Conservation (phyloP, 2,329 filamentous ascomycete genomes). For the Dothideomycetes sp. region DNA sequence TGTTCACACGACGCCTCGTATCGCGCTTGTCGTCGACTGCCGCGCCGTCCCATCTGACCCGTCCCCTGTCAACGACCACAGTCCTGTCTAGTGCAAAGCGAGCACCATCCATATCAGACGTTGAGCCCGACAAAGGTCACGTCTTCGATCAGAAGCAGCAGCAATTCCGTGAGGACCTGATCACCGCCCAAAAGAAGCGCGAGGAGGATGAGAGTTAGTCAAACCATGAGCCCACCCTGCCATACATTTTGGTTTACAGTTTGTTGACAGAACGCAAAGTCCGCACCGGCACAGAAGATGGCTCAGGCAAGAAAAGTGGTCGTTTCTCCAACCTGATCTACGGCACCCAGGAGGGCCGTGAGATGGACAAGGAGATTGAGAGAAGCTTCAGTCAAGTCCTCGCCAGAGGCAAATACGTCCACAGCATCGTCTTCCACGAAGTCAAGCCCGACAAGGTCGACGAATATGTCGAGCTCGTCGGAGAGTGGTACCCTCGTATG, state of each 20-base stretch:
- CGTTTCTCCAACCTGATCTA: slow-evolving; percentile 85
- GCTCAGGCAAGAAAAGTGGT: slow-evolving; percentile 52
- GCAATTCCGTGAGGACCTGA: slow-evolving; percentile 74
- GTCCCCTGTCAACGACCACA: slow-evolving; percentile 10
- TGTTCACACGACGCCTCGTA: slow-evolving; percentile 19
- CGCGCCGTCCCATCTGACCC: slow-evolving; percentile 13
- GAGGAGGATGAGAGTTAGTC: slow-evolving; percentile 77
- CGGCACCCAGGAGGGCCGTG: slow-evolving; percentile 87
- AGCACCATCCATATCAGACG: slow-evolving; percentile 75
- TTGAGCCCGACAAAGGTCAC: slow-evolving; percentile 62
- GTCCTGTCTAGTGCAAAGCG: slow-evolving; percentile 14
- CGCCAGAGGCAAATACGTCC: slow-evolving; percentile 93
- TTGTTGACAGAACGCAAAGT: slow-evolving; percentile 8
- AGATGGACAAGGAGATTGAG: slow-evolving; percentile 92
- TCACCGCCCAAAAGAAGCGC: slow-evolving; percentile 65
- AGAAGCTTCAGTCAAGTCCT: slow-evolving; percentile 91
- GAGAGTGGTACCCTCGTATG: slow-evolving; percentile 86
- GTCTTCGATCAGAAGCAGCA: slow-evolving; percentile 77
- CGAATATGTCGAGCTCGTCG: slow-evolving; percentile 84
- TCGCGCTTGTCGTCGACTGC: slow-evolving; percentile 16
- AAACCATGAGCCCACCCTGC: slow-evolving; percentile 29
- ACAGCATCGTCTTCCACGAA: slow-evolving; percentile 93
- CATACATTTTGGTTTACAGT: slow-evolving; percentile 21
- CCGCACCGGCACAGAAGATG: slow-evolving; percentile 36
- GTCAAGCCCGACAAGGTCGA: slow-evolving; percentile 94